These are phyloP conservation scores for Tulasnella sp. DNA, from an alignment of 768 basidiomycete species.

Conservation along the genomic window DNA sequence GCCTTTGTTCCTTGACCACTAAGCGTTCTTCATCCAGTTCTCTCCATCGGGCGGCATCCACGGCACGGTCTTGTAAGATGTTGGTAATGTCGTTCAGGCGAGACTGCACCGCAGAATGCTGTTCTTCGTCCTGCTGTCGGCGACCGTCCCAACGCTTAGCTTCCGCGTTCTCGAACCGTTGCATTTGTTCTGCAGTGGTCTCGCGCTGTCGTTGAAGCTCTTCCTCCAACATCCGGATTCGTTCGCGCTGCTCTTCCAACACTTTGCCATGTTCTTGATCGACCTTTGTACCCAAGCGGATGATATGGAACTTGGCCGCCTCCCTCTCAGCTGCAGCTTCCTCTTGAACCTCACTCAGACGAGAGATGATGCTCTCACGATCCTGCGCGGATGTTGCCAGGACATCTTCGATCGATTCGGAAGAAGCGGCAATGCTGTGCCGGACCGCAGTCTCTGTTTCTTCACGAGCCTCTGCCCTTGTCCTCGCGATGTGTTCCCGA, in stretches of 20 bases:
- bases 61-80: constrained; percentile 54
- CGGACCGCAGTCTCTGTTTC: constrained; percentile 10
- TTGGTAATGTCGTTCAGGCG: constrained; percentile 66
- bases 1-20: constrained; percentile 47
- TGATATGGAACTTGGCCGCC: constrained; percentile 31
- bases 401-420: constrained; percentile 10
- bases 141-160: constrained; percentile 29
- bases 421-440: neutral
- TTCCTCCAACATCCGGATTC: constrained; percentile 50
- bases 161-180: constrained; percentile 48
- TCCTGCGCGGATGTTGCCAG: constrained; percentile 16
- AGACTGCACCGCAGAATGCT: constrained; percentile 45
- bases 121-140: constrained; percentile 32
- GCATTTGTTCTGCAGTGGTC: constrained; percentile 39
- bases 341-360: constrained; percentile 15
- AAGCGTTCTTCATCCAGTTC: constrained; percentile 49
- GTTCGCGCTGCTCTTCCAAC: constrained; percentile 30
- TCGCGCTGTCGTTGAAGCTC: constrained; percentile 51
- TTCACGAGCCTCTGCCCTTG: constrained; percentile 1
- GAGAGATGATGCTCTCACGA: constrained; percentile 9
- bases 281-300: constrained; percentile 22
- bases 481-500: constrained; percentile 1
- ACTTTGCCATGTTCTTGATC: constrained; percentile 18
- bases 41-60: constrained; percentile 48
- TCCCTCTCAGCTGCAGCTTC: constrained; percentile 21